Base-by-base conservation (phyloP, 2,329 filamentous ascomycete genomes). In the Coniochaeta ligniaria region DNA sequence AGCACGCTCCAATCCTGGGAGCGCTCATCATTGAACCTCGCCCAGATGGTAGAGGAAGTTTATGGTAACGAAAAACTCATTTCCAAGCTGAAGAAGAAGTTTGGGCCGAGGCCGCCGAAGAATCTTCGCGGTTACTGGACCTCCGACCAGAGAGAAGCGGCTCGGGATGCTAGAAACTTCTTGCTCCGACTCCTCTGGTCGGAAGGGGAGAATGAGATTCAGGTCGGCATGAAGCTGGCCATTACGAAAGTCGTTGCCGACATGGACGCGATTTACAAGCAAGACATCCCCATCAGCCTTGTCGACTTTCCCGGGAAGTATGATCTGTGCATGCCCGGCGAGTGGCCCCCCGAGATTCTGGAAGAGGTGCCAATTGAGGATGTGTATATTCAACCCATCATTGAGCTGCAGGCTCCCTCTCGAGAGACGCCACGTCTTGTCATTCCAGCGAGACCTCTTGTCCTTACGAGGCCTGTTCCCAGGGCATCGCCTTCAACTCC, bases 231-330 rank as follows among this genome's bases (percentile, higher is more conserved):
- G 1, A 61, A 64, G 22, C 41, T 62, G 11, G 65, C 67, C 7
- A 58, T 72, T 20, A 65, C 66, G 64, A 67, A 71, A 60, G 63
- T 72, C 33, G 62, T 73, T 55, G 69, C 70, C 60, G 72, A 74
- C 54, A 60, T 68, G 60, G 71, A 74, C 59, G 71, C 72, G 45
- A 60, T 72, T 57, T 70, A 71, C 66, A 69, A 68, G 57, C 64
- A 67, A 54, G 67, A 71, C 61, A 63, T 70, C 41, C 62, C 71
- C 8, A 66, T 67, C 3, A 74, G 72, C 63, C 72, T 67, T 55
- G 63, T 73, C 26, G 63, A 64, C 7, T 62, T 66, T 8, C 59
- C 59, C 6, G 59, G 60, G 31, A 52, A 60, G 17, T 16, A 43
- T 31, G 36, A 24, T 41, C n/a, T n/a, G n/a, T n/a, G n/a, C 14